Base-by-base conservation (phyloP, 2,329 filamentous ascomycete genomes). In the Fusarium coicis region DNA sequence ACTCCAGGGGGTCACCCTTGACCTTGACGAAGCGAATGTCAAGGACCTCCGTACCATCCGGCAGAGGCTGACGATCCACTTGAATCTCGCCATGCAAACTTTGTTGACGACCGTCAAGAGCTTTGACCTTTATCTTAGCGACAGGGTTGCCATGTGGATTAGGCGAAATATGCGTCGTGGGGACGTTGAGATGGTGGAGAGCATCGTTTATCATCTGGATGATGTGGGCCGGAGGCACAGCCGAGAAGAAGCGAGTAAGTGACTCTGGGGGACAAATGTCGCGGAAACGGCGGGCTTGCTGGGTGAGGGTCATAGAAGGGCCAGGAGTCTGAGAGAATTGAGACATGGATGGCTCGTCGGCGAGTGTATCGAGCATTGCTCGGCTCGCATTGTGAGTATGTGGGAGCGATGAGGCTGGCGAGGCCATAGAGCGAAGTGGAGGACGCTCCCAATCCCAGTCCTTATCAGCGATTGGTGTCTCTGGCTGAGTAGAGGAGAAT, bases 1-100 rank as follows among this genome's bases (percentile, higher is more conserved):
- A 99, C 84, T 98, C 96, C 55, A 99, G 84, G 10, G 96, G 96
- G 84, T 99, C 96, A 10, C 96, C 96, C 84, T 97, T 98, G 60
- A 93, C 88, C 84, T 99, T 99, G 74, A 97, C 89, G 80, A 99
- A 98, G 57, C 94, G 89, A 34, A 98, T 93, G 81, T 98, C 95
- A 30, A 95, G 87, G 37, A 96, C 82, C 68, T 93, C 92, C 74
- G 83, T 84, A 15, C 84, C 84, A 60, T 87, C 85, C 4, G 84
- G 88, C 72, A 92, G 87, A 46, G 82, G 80, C 79, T 89, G 89
- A 82, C 85, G 89, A 79, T 96, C 92, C 11, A 96, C 85, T 18
- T 93, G 85, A 50, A 97, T 91, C 78, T 93, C 92, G 18, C 94
- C 94, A 78, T 92, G 91, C 65, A 97, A 79, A 47, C 87, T 87